Evolutionary conservation across 192 early-diverging fungal genomes (phyloP).

Genomic region (Geranomyces variabilis): DNA sequence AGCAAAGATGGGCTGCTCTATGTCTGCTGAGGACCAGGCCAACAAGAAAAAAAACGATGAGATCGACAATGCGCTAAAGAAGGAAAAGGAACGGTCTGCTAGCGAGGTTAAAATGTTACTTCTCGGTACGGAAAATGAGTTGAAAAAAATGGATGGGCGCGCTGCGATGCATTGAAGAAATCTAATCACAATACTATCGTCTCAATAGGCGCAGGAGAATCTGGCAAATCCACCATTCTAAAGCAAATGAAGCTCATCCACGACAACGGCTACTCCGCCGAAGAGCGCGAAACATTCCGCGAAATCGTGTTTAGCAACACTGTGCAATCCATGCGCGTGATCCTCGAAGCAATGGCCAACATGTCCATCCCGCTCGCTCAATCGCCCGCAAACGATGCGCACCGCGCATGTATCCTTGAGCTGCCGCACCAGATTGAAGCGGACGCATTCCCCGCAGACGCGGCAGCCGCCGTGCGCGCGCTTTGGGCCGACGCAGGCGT

Average conservation of each 20-base stretch:
- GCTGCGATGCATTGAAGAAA: too few relatives aligned
- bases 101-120: constrained; percentile 98
- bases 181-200: too few relatives aligned
- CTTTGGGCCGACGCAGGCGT: constrained; percentile 88
- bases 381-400: constrained; percentile 69
- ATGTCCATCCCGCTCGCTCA: constrained; percentile 76
- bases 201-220: constrained; percentile 86
- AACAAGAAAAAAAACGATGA: constrained; percentile 82
- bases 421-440: constrained; percentile 87
- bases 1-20: constrained; percentile 83
- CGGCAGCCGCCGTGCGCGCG: constrained; percentile 76
- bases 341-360: constrained; percentile 91
- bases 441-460: constrained; percentile 78
- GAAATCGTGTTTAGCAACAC: constrained; percentile 97
- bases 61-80: constrained; percentile 84
- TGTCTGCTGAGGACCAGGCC: constrained; percentile 82
- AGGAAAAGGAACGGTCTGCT: constrained; percentile 75
- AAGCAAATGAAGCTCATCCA: constrained; percentile 99
- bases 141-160: neutral
- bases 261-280: constrained; percentile 86
- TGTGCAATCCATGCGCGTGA: constrained; percentile 93
- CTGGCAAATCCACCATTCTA: constrained; percentile 95
- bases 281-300: constrained; percentile 92
- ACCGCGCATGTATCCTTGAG: constrained; percentile 75
- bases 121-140: constrained; percentile 53